Conservation (phyloP, 345 rosid genomes). For the Mallotus nudiflorus region DNA sequence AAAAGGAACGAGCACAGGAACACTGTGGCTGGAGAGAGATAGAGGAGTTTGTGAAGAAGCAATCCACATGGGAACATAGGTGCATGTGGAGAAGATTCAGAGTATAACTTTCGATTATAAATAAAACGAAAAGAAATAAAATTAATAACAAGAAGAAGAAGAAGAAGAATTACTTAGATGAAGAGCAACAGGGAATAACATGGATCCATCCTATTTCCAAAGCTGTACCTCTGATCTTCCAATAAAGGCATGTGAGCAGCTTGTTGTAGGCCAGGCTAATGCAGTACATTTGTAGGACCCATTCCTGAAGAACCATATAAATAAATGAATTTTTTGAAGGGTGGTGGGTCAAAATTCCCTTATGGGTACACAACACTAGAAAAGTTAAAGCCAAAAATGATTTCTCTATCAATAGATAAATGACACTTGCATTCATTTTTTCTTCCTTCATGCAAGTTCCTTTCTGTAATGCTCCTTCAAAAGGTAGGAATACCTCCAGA, state of each 20-base stretch:
- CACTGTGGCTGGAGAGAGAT: slow-evolving; percentile 17
- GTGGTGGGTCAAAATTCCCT: slow-evolving; percentile 38
- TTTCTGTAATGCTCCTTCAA: no score
- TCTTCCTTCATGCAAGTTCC: no score
- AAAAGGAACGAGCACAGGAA: slow-evolving; percentile 8
- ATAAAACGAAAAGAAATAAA: slow-evolving; percentile 22
- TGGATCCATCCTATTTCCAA: slow-evolving; percentile 50
- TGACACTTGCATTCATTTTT: slow-evolving; percentile 19
- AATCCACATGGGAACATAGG: slow-evolving; percentile 76
- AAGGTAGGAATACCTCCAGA: no score
- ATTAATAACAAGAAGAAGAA: slow-evolving; percentile 3
- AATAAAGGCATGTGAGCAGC: slow-evolving; percentile 64
- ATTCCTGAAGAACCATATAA: slow-evolving; percentile 9
- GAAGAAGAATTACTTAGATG: no score
- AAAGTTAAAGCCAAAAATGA: slow-evolving; percentile 30
- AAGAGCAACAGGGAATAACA: slow-evolving; percentile 51
- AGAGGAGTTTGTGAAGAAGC: slow-evolving; percentile 25
- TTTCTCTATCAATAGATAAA: slow-evolving; percentile 31
- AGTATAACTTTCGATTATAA: slow-evolving; percentile 33
- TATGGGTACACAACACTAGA: slow-evolving; percentile 30
- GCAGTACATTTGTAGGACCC: slow-evolving; percentile 43
- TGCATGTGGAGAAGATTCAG: slow-evolving; percentile 83
- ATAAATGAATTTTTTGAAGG: slow-evolving; percentile 25
- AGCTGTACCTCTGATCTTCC: slow-evolving; percentile 36
- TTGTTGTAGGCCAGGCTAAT: slow-evolving; percentile 53